Evolutionary conservation across 108 stramenopile species (phyloP), one percentile per base, ranked within the genome.

Genomic region (Skeletonema menzelii): DNA sequence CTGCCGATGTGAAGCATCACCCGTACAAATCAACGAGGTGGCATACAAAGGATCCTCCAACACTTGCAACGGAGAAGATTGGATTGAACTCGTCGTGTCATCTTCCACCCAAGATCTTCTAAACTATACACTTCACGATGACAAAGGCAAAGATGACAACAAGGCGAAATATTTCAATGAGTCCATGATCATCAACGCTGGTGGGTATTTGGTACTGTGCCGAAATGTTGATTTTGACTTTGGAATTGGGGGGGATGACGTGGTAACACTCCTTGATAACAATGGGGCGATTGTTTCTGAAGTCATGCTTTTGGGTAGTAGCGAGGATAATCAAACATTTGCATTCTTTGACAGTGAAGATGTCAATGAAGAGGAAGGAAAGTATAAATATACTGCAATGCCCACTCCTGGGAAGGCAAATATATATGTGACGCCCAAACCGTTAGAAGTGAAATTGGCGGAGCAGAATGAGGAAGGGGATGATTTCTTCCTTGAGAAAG

Each of bases 1-100:
- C n/a, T n/a, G n/a, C n/a, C n/a, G n/a, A 47, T 19, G 17, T 47
- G 46, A 5, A 19, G n/a, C 46, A 17, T n/a, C 59, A 47, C 17
- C 42, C 27, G 0, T 60, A 15, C 27, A 17, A 38, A 60, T 60
- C 59, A 60, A 60, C 30, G 59, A 60, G 59, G 59, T 60, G n/a
- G 35, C 59, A 15, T 38, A 60, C 59, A 60, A 60, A 47, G 59
- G 59, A 0, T 46, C 59, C 15, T 34, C 59, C 3, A 19, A 60
- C 59, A 47, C 59, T 47, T 60, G 59, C 59, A 47, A 47, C 42
- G 59, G 59, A 47, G 59, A 60, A n/a, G 59, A 60, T 60, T 60
- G 59, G 59, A 60, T 60, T 17, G 59, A 60, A 60, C 46, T 60
- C 17, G 1, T 46, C 40, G n/a, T n/a, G n/a, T n/a, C n/a, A n/a